Percentiles rank a stretch among this genome's conserved stretches.
Conservation (phyloP, 2,329 filamentous ascomycete genomes). For the Aphanoascus verrucosus region DNA sequence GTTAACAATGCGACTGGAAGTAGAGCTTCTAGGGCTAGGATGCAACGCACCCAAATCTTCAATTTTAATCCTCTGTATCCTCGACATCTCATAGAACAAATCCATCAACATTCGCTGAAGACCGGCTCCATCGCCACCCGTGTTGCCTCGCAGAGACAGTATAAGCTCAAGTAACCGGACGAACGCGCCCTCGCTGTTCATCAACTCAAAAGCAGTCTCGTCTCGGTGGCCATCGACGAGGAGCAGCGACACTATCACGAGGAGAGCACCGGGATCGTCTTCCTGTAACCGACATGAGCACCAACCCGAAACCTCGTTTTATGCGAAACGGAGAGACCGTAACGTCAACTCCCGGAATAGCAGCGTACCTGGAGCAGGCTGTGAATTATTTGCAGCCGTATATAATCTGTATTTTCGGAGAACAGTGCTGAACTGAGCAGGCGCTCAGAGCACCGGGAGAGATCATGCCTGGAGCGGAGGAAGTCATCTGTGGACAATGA, state of each 20-base stretch:
- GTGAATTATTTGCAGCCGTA: conserved; percentile 85
- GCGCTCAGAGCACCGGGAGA: conserved; percentile 67
- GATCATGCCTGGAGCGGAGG: conserved; percentile 64
- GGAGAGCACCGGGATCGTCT: conserved; percentile 68
- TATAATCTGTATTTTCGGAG: conserved; percentile 64
- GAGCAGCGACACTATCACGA: conserved; percentile 72
- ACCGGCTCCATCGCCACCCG: conserved; percentile 42
- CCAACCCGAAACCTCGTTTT: not conserved
- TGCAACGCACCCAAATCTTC: conserved; percentile 60
- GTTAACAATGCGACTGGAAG: not conserved
- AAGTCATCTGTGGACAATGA: conserved; percentile 47
- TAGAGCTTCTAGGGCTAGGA: not conserved
- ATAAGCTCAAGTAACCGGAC: conserved; percentile 73
- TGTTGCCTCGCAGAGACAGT: conserved; percentile 48
- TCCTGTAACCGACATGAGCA: conserved; percentile 47
- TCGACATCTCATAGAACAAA: conserved; percentile 90
- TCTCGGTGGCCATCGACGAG: conserved; percentile 74
- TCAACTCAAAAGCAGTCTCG: conserved; percentile 69
- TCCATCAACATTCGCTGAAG: conserved; percentile 76
- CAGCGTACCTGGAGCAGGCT: conserved; percentile 58
- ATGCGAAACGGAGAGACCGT: conserved; percentile 1
- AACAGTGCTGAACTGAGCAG: conserved; percentile 70
- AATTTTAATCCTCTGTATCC: conserved; percentile 68
- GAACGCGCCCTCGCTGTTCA: conserved; percentile 81
- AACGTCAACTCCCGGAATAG: not conserved